Base-by-base conservation (phyloP, 495 filamentous ascomycete species). In the Lophium mytilinum region DNA sequence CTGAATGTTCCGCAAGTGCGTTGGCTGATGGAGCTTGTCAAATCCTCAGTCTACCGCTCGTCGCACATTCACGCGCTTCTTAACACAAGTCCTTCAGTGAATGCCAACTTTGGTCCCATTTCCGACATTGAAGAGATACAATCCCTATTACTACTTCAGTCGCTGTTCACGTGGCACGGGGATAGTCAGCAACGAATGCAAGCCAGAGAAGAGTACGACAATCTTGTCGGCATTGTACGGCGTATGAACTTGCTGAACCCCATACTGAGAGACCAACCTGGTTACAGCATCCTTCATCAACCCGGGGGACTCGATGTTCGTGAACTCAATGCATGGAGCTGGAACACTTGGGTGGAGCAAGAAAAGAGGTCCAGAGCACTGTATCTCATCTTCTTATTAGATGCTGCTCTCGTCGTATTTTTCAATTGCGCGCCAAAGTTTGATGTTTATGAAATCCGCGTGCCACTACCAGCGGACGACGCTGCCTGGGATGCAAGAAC, bases 401-500 rank as follows among this genome's bases (percentile, higher is more conserved):
- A 85, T 57, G 71, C 75, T 7, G 77, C 82, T 33, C 75, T 80
- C 47, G 76, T 76, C n/a, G 74, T 86, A 11, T 87, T 80, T 57
- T 87, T 86, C 75, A 86, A 86, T 65, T 71, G 65, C 19, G 64
- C 73, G 3, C 78, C 79, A 47, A 72, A 79, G 54, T 77, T 86
- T 40, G 78, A 85, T 45, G 59, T 72, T 9, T 68, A 75, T 39
- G 80, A 85, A 54, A 72, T 85, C 37, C 69, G 73, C 15, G 67
- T 88, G 21, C 81, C 82, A 4, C 64, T 87, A 11, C 84, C 85
- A 4, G 73, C 79, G 1, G 83, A 88, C 57, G 84, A 88, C 65
- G 81, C 80, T 35, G 76, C 80, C 11, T 88, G 82, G 82, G 83
- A 86, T 12, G 82, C 83, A 7, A 68, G 60, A 10, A 74, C 75